A percentile compares a stretch with the other conserved stretches of the same genome.
These are phyloP conservation scores for Thyridium curvatum DNA, from an alignment of 2,329 filamentous ascomycete genomes.

Conservation along the genomic window DNA sequence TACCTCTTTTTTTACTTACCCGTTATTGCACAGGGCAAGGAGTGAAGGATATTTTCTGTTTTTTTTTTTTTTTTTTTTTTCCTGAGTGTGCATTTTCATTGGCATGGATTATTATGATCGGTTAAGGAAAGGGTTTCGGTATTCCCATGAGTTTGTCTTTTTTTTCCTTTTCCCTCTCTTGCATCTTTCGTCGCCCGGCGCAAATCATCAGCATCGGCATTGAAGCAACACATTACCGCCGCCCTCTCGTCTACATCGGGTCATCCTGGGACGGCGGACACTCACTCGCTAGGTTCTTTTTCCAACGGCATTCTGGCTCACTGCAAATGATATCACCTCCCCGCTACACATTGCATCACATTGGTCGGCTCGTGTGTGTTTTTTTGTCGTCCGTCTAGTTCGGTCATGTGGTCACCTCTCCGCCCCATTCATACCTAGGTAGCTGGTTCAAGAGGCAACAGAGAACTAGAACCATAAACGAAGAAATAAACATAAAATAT, in stretches of 20 bases:
- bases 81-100: neutral
- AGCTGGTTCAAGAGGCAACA: too few species aligned
- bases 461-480: neutral
- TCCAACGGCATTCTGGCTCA: too few species aligned
- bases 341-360: too few species aligned
- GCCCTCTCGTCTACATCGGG: neutral
- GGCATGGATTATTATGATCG: too few species aligned
- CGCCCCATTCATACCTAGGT: neutral
- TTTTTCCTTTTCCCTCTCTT: neutral
- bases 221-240: neutral
- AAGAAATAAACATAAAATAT: neutral
- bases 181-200: neutral
- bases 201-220: neutral
- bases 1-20: neutral
- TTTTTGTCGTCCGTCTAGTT: neutral
- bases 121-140: neutral
- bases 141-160: slow-evolving; percentile 1
- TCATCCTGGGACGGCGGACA: neutral
- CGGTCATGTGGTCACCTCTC: neutral
- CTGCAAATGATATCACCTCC: too few species aligned
- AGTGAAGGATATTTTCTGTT: neutral
- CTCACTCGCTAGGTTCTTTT: too few species aligned
- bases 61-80: slow-evolving; percentile 1
- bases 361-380: too few species aligned
- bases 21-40: too few species aligned